These are phyloP conservation scores for Leishmania arabica DNA, from an alignment of 208 protist species.

Conservation along the genomic window DNA sequence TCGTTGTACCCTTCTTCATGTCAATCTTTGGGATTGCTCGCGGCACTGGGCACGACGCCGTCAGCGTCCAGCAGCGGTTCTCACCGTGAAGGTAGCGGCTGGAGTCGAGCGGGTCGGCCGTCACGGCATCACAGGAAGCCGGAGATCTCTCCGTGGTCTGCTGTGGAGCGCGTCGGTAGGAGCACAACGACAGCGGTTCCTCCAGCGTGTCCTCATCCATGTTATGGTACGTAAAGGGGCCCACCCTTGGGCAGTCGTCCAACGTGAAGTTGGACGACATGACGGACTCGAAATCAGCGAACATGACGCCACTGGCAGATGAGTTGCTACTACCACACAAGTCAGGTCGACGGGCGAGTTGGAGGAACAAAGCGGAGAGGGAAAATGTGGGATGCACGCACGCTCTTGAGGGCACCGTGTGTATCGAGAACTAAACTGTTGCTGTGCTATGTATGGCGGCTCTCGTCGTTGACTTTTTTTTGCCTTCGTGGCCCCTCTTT, in stretches of 20 bases:
- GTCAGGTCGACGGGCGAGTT: neutral
- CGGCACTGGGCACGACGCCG: conserved; percentile 77
- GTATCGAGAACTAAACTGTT: too few species aligned
- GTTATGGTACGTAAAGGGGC: conserved; percentile 88
- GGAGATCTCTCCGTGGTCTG: conserved; percentile 27
- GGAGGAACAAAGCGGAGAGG: neutral
- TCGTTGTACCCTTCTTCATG: conserved; percentile 98
- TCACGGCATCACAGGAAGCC: conserved; percentile 60
- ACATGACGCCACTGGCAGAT: conserved; percentile 34
- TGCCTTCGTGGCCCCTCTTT: neutral
- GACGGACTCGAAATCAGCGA: conserved; percentile 68
- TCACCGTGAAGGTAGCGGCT: conserved; percentile 62
- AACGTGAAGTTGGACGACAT: conserved; percentile 77
- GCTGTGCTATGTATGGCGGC: neutral
- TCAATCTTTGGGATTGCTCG: conserved; percentile 84
- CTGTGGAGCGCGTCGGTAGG: conserved; percentile 30
- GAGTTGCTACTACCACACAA: neutral
- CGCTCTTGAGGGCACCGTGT: neutral
- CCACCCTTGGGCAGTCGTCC: conserved; percentile 75
- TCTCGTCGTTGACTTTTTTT: neutral
- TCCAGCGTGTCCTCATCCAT: conserved; percentile 24
- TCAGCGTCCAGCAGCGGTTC: conserved; percentile 75
- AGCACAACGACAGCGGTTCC: conserved; percentile 20
- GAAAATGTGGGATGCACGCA: neutral
- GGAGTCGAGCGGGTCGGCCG: conserved; percentile 78